Evolutionary conservation across 202 grass and related monocot genomes (phyloP).

Genomic region (Saccharum hybrid): DNA sequence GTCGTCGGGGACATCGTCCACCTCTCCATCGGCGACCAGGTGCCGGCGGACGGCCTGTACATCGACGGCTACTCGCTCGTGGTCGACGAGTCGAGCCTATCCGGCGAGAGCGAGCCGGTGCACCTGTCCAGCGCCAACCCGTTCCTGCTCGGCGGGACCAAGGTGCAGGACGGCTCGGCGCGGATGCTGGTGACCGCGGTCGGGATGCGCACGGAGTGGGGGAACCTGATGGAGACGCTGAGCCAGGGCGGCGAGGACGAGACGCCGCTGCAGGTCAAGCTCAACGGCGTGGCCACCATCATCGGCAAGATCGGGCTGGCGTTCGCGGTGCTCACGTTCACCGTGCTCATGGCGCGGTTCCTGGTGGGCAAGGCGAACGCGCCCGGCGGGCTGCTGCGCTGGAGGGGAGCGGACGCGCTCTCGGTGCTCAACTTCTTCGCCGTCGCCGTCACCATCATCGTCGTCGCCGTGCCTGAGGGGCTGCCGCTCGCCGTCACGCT

Average conservation of each 20-base stretch:
- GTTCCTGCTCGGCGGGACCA: constrained; percentile 89
- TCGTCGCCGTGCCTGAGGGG: constrained; percentile 92
- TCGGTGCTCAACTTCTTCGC: constrained; percentile 89
- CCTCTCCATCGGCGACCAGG: constrained; percentile 91
- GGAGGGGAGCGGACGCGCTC: constrained; percentile 66
- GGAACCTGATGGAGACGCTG: constrained; percentile 89
- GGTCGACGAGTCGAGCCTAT: constrained; percentile 85
- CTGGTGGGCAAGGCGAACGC: constrained; percentile 44
- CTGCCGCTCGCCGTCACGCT: constrained; percentile 90
- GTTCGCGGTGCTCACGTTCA: constrained; percentile 82
- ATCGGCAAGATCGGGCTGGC: constrained; percentile 93
- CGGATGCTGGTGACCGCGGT: constrained; percentile 91
- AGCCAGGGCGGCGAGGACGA: constrained; percentile 87
- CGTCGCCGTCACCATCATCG: constrained; percentile 81
- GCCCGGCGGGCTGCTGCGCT: constrained; percentile 47
- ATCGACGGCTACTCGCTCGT: constrained; percentile 80
- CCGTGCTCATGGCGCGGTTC: constrained; percentile 72
- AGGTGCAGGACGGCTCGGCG: constrained; percentile 91
- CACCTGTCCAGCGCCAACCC: constrained; percentile 60
- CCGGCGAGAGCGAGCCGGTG: constrained; percentile 86
- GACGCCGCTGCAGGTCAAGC: constrained; percentile 94
- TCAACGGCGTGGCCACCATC: constrained; percentile 96
- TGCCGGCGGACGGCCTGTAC: constrained; percentile 82
- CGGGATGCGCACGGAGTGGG: constrained; percentile 95
- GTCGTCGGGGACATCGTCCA: constrained; percentile 89